These are phyloP conservation scores for Fraxinus greggii DNA, from an alignment of 305 asterid genomes.

Conservation along the genomic window DNA sequence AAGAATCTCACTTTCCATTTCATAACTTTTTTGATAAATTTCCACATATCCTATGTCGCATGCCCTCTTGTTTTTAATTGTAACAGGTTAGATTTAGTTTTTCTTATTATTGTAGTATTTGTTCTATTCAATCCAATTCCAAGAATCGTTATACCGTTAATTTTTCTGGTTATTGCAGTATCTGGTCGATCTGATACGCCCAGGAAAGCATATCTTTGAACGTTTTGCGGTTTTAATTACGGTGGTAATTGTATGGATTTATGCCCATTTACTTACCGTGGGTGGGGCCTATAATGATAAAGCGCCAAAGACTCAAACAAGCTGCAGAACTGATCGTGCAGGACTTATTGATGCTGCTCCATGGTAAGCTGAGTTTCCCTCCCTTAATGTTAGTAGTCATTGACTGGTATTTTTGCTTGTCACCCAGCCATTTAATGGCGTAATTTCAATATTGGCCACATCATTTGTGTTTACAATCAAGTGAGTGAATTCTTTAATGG, in stretches of 20 bases:
- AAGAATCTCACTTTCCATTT: not conserved
- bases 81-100: not conserved
- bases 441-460: not conserved
- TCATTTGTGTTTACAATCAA: not conserved
- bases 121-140: not conserved
- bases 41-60: not conserved
- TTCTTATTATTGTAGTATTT: not conserved
- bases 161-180: constrained; percentile 38
- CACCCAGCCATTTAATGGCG: not conserved
- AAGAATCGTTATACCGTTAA: not conserved
- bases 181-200: constrained; percentile 36
- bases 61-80: not conserved
- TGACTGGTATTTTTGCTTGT: not conserved
- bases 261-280: constrained; percentile 52
- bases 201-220: constrained; percentile 48
- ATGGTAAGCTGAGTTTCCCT: constrained; percentile 32
- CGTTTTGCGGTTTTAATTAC: constrained; percentile 56
- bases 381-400: not conserved
- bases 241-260: constrained; percentile 50
- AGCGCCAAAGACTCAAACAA: constrained; percentile 39
- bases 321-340: constrained; percentile 62
- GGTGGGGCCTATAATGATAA: constrained; percentile 53
- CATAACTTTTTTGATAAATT: constrained; percentile 1
- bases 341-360: constrained; percentile 62
- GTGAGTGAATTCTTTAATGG: not conserved